Percentiles rank a stretch among this genome's conserved stretches.
phyloP scores from a whole-genome alignment of 441 rosid genomes.

The Adansonia madagascariensis region DNA sequence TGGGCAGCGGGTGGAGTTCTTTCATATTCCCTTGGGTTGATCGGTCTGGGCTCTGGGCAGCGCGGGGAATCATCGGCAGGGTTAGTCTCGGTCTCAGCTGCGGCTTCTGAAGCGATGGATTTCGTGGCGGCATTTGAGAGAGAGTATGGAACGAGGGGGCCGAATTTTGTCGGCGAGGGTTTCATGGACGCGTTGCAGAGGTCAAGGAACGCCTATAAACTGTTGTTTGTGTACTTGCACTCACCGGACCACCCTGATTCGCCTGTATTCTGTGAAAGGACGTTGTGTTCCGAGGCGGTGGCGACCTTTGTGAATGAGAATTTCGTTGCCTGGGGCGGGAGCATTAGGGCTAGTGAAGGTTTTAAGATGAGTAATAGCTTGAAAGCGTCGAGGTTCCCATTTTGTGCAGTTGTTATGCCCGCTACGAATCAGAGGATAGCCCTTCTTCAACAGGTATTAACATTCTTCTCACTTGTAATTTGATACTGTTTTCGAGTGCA shows the following conservation, averaged over 20 bases:
- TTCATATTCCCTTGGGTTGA: slow-evolving; percentile 79
- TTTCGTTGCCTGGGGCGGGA: slow-evolving; percentile 93
- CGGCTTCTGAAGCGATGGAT: slow-evolving; percentile 69
- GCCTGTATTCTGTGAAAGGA: slow-evolving; percentile 67
- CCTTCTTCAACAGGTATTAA: slow-evolving; percentile 80
- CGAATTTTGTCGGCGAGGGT: slow-evolving; percentile 78
- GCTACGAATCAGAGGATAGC: slow-evolving; percentile 93
- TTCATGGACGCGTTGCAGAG: slow-evolving; percentile 92
- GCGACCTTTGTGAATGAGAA: slow-evolving; percentile 82
- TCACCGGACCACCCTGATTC: slow-evolving; percentile 96
- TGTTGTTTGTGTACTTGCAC: slow-evolving; percentile 89
- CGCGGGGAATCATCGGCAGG: slow-evolving; percentile 53
- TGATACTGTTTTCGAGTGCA: background rate
- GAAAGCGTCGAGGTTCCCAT: slow-evolving; percentile 92
- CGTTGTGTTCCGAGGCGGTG: slow-evolving; percentile 67
- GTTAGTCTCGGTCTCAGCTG: slow-evolving; percentile 59
- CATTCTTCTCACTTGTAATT: background rate
- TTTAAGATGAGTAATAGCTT: slow-evolving; percentile 98
- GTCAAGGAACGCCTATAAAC: slow-evolving; percentile 72
- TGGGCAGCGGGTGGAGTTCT: slow-evolving; percentile 96
- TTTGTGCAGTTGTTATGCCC: slow-evolving; percentile 95
- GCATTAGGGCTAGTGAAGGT: slow-evolving; percentile 91
- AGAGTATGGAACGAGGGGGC: slow-evolving; percentile 62
- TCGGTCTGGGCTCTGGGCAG: slow-evolving; percentile 65
- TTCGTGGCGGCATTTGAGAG: slow-evolving; percentile 80